Percentiles rank a stretch among this genome's conserved stretches.
These are phyloP conservation scores for Tulasnella sp. DNA, from an alignment of 768 basidiomycete species.

Conservation along the genomic window DNA sequence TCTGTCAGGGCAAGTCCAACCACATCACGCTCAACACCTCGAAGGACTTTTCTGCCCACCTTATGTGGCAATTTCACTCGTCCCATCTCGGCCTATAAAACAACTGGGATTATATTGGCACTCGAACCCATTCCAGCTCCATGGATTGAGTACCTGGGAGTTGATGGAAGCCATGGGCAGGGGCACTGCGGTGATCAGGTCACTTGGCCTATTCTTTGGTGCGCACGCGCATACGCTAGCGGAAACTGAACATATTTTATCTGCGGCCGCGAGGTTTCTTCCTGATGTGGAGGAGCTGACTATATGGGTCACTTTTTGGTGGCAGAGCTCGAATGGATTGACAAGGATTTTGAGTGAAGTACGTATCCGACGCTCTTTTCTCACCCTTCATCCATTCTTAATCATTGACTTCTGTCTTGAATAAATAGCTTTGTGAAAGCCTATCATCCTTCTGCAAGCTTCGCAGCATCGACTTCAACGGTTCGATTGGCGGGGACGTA, in stretches of 20 bases:
- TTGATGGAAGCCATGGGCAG: background rate
- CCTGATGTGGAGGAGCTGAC: background rate
- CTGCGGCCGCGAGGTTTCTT: background rate
- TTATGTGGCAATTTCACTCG: background rate
- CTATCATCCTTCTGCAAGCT: background rate
- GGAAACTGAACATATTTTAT: background rate
- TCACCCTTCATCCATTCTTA: background rate
- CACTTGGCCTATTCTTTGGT: background rate
- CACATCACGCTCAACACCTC: background rate
- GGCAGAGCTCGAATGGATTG: too few relatives aligned
- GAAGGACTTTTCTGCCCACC: background rate
- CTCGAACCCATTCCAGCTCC: too few relatives aligned
- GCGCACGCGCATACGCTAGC: background rate
- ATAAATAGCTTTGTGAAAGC: background rate
- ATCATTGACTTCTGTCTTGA: background rate
- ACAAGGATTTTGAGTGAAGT: background rate
- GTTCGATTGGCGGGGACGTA: background rate
- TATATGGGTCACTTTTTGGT: background rate
- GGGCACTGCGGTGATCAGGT: background rate
- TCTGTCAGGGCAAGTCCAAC: background rate
- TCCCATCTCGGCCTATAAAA: background rate
- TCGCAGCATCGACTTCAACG: slow-evolving; percentile 2
- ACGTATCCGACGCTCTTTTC: background rate
- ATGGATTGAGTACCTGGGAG: background rate
- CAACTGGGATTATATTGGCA: background rate